Percentiles rank a stretch among this genome's conserved stretches.
Evolutionary conservation across 768 basidiomycete genomes (phyloP).

Genomic region (Vishniacozyma victoriae): DNA sequence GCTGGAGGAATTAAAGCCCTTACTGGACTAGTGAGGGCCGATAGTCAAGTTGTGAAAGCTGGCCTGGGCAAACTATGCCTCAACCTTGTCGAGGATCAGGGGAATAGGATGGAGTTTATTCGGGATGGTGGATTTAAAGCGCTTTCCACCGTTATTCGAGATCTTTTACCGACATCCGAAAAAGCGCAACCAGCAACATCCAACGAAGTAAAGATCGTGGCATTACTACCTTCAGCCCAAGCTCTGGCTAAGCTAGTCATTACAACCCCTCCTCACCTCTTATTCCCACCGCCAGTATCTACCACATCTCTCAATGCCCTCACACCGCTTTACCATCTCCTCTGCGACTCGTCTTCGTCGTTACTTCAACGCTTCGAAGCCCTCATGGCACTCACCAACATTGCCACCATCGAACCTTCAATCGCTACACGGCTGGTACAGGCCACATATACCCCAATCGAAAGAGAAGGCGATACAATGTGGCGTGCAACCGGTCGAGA

Average conservation of each 20-base stretch:
- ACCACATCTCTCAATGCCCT: conserved; percentile 70
- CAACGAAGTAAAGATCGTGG: background rate
- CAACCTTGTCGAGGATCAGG: conserved; percentile 68
- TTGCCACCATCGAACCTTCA: conserved; percentile 69
- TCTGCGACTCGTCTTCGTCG: conserved; percentile 63
- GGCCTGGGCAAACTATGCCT: conserved; percentile 61
- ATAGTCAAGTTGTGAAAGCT: conserved; percentile 61
- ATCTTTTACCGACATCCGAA: conserved; percentile 51
- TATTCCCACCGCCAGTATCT: conserved; percentile 78
- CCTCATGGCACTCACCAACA: conserved; percentile 92
- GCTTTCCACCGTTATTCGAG: conserved; percentile 28
- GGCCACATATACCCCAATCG: conserved; percentile 11
- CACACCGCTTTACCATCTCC: conserved; percentile 66
- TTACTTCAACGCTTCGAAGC: conserved; percentile 84
- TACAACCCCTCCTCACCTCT: conserved; percentile 79
- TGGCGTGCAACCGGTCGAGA: conserved; percentile 45
- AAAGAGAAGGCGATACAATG: background rate
- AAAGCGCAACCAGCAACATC: conserved; percentile 52
- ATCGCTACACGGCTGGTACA: conserved; percentile 61
- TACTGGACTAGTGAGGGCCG: conserved; percentile 55
- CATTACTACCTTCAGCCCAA: conserved; percentile 59
- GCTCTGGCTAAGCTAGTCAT: conserved; percentile 89
- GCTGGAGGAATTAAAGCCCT: conserved; percentile 65
- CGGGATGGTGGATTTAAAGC: conserved; percentile 73
- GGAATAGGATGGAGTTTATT: conserved; percentile 68